phyloP scores from a whole-genome alignment of 768 basidiomycete species.

The Dictyophora rubrovolvata region DNA sequence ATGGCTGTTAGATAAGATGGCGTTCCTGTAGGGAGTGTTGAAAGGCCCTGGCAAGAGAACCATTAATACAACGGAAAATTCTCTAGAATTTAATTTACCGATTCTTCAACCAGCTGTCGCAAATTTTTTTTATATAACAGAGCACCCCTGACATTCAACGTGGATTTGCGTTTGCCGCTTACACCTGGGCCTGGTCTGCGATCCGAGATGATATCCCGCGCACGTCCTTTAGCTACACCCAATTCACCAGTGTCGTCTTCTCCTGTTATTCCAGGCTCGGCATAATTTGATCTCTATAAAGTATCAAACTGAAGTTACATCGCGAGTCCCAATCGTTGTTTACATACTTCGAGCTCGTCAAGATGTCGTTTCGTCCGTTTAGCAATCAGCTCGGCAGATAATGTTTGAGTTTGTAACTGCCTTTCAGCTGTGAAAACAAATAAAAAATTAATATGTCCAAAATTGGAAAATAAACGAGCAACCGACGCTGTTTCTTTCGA shows the following conservation, averaged over 20 bases:
- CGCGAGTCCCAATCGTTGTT: slow-evolving; percentile 2
- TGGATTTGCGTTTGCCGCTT: slow-evolving; percentile 66
- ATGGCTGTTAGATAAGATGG: slow-evolving; percentile 67
- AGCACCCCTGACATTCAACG: slow-evolving; percentile 70
- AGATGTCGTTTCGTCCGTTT: slow-evolving; percentile 70
- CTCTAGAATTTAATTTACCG: slow-evolving; percentile 37
- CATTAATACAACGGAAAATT: background rate
- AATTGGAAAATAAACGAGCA: background rate
- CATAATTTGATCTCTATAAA: slow-evolving; percentile 64
- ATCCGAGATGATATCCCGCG: slow-evolving; percentile 72
- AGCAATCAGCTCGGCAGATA: slow-evolving; percentile 58
- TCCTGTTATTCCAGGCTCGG: slow-evolving; percentile 39
- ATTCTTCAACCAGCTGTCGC: slow-evolving; percentile 63
- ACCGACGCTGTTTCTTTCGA: slow-evolving; percentile 8
- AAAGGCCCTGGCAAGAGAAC: slow-evolving; percentile 39
- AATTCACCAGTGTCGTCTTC: slow-evolving; percentile 36
- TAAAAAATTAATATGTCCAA: background rate
- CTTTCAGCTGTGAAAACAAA: slow-evolving; percentile 4
- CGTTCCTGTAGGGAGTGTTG: slow-evolving; percentile 37
- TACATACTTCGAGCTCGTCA: slow-evolving; percentile 70
- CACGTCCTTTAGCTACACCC: slow-evolving; percentile 52
- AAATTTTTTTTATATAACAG: slow-evolving; percentile 78
- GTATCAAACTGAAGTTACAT: slow-evolving; percentile 5
- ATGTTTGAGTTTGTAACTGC: slow-evolving; percentile 10
- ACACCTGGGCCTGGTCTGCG: slow-evolving; percentile 45